Base-by-base conservation (phyloP, 2,329 filamentous ascomycete species). In the Sporothrix phasma region DNA sequence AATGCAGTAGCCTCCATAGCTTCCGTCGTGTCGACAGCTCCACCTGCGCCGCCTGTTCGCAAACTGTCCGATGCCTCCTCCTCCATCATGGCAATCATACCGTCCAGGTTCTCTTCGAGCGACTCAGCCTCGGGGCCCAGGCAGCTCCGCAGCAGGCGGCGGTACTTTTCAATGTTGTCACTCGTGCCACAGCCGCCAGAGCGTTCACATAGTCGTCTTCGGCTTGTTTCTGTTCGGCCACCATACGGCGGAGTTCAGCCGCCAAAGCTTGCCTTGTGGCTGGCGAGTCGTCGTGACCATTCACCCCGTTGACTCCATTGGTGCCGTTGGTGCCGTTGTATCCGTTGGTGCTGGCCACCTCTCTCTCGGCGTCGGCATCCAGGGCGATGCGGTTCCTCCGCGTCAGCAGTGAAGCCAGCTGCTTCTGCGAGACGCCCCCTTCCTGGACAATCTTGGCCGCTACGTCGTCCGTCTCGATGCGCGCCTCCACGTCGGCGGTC, bases 161-260 rank as follows among this genome's bases (percentile, higher is more conserved):
- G 81, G 73, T 92, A 93, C 72, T 87, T 85, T 69, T 87, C 86
- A 68, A 89, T 88, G 72, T 86, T 86, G 73, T 90, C 87, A 41
- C 87, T 85, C 43, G 87, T 85, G 47, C 88, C 11, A 88, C 86
- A 67, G 86, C 81, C 51, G 83, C 84, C 53, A 90, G 77, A 13
- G 87, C 87, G 60, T 85, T 81, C 46, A 89, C 84, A 67, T 91
- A 90, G 66, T 89, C 86, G 15, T 76, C 74, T 69, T 91, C 87
- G 3, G 87, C 80, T 47, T 79, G 76, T 58, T 82, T 79, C 69
- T 89, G 84, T 69, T 88, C 84, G 3, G 77, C 73, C 53, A 88
- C 77, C 54, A 85, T 77, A 7, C 79, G 74, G 51, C 77, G 78
- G 22, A 91, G 78, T 68, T 86, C 78, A 34, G 81, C 76, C 1